These are phyloP conservation scores for Fusarium drepaniforme DNA, from an alignment of 2,329 filamentous ascomycete genomes.

Conservation along the genomic window DNA sequence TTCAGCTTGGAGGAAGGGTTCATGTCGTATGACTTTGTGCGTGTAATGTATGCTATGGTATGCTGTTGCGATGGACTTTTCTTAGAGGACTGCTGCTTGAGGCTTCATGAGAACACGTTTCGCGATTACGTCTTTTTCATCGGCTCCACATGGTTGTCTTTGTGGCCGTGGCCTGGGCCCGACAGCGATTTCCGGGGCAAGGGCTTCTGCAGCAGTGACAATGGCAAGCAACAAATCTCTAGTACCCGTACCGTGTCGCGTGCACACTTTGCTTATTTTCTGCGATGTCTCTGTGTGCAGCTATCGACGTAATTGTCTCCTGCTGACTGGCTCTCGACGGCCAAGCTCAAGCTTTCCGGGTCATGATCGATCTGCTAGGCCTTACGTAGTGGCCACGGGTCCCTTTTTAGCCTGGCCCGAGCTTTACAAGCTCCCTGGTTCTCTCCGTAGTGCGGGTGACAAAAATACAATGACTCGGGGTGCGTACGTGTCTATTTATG, in stretches of 20 bases:
- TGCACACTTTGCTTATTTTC: background rate
- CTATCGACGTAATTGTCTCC: conserved; percentile 9
- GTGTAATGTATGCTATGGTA: conserved; percentile 39
- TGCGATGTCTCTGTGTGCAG: background rate
- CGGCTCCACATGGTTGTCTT: conserved; percentile 27
- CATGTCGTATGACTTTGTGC: conserved; percentile 34
- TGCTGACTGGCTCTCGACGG: conserved; percentile 32
- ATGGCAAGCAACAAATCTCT: conserved; percentile 17
- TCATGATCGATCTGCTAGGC: conserved; percentile 8
- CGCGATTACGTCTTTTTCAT: conserved; percentile 23
- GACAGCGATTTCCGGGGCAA: background rate
- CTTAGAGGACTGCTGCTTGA: conserved; percentile 42
- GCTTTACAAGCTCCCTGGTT: conserved; percentile 16
- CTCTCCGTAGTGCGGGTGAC: background rate
- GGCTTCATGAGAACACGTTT: conserved; percentile 45
- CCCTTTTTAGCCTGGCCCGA: conserved; percentile 36
- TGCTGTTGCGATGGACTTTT: conserved; percentile 37
- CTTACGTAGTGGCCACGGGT: conserved; percentile 30
- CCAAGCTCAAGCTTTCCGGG: conserved; percentile 20
- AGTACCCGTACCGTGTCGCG: background rate
- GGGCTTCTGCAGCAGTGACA: conserved; percentile 10
- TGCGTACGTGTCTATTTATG: background rate
- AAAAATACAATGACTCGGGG: conserved; percentile 9
- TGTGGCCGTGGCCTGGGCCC: background rate
- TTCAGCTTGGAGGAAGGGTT: conserved; percentile 23